Evolutionary conservation across 2,329 filamentous ascomycete genomes (phyloP).

Genomic region (Penicillium brevicompactum): DNA sequence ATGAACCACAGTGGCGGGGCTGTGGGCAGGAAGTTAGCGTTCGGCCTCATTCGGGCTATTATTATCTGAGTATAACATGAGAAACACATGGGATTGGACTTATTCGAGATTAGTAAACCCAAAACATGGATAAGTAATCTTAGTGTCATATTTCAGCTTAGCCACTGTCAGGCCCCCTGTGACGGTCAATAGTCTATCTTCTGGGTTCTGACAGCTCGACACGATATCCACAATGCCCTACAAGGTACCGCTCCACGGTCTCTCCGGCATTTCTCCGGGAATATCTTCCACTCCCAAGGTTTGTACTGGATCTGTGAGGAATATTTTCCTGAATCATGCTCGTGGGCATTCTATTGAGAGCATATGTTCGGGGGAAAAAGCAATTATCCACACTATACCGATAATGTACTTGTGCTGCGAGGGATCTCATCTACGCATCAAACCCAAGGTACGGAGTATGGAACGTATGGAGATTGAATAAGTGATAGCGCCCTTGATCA

Average conservation of each 20-base stretch:
- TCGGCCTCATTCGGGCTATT: constrained; percentile 4
- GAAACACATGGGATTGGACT: background rate
- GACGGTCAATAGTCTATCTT: constrained; percentile 1
- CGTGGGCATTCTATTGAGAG: background rate
- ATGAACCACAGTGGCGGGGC: constrained; percentile 12
- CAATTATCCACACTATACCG: background rate
- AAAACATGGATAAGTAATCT: background rate
- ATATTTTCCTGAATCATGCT: background rate
- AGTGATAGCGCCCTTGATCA: background rate
- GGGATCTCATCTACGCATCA: background rate
- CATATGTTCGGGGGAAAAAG: background rate
- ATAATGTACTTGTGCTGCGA: background rate
- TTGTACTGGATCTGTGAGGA: background rate
- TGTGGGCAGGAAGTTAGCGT: constrained; percentile 15
- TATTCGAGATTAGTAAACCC: background rate
- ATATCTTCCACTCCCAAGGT: background rate
- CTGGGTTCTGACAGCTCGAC: constrained; percentile 8
- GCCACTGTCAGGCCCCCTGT: constrained; percentile 5
- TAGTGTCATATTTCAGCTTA: background rate
- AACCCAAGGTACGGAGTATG: too few species aligned
- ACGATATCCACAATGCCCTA: constrained; percentile 2
- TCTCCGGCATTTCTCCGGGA: background rate
- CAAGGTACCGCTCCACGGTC: background rate
- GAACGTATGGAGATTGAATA: background rate
- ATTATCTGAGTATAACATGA: background rate